Evolutionary conservation across 2,329 filamentous ascomycete species (phyloP).

Genomic region (Elsinoe ampelina): DNA sequence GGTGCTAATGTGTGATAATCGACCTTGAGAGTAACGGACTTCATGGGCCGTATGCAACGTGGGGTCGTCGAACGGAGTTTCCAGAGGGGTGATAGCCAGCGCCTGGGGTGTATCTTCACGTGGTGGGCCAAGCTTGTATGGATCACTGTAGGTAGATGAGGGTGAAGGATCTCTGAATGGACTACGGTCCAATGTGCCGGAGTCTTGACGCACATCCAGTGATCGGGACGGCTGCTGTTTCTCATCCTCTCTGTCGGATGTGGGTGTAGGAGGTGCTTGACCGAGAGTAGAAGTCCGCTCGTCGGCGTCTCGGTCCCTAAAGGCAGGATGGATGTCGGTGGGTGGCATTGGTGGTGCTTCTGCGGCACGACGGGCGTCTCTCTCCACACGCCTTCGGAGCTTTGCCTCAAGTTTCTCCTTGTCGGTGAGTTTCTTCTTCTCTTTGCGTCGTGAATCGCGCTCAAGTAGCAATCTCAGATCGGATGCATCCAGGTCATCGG

Average conservation of each 20-base stretch:
- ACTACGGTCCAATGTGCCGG: not conserved
- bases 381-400: constrained; percentile 57
- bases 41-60: constrained; percentile 41
- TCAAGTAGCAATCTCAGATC: constrained; percentile 85
- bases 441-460: constrained; percentile 68
- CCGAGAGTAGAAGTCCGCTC: constrained; percentile 1
- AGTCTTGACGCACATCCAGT: not conserved
- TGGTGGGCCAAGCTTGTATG: constrained; percentile 8
- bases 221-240: constrained; percentile 12
- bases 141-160: not conserved
- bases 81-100: not conserved
- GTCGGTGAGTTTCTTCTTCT: constrained; percentile 61
- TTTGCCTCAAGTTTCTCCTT: constrained; percentile 57
- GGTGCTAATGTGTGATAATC: constrained; percentile 25
- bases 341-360: constrained; percentile 34
- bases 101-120: constrained; percentile 16
- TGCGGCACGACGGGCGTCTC: constrained; percentile 40
- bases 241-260: constrained; percentile 23
- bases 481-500: constrained; percentile 74
- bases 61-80: constrained; percentile 26
- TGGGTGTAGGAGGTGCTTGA: constrained; percentile 27
- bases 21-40: constrained; percentile 37
- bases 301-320: constrained; percentile 19
- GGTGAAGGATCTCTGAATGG: constrained; percentile 11
- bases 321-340: constrained; percentile 27